phyloP scores from a whole-genome alignment of 345 rosid species.

The Atalantia buxifolia region DNA sequence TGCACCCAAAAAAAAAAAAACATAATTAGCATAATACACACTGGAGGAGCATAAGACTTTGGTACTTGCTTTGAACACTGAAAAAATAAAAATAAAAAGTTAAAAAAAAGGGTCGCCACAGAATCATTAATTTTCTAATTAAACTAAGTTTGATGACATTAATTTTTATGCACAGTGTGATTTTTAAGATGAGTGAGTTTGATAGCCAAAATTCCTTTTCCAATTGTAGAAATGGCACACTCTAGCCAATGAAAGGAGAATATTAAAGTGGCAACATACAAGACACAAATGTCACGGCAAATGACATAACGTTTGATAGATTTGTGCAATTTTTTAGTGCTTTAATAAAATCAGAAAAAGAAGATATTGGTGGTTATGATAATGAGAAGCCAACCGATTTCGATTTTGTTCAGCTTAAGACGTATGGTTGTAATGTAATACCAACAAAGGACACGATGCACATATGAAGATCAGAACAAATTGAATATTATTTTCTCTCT shows the following conservation, averaged over 20 bases:
- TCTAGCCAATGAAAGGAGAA: not conserved
- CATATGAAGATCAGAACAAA: not conserved
- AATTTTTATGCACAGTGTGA: no score
- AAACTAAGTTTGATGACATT: no score
- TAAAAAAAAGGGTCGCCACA: no score
- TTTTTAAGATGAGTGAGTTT: no score
- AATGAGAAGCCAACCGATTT: conserved; percentile 14
- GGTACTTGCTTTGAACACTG: no score
- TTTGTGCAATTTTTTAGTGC: not conserved
- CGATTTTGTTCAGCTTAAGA: not conserved
- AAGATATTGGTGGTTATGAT: not conserved
- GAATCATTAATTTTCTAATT: no score
- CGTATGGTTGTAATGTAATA: not conserved
- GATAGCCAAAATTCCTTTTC: not conserved
- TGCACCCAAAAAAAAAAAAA: no score
- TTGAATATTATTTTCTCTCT: not conserved
- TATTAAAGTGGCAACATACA: no score
- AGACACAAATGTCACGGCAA: not conserved
- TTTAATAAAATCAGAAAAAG: not conserved
- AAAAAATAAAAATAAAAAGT: no score
- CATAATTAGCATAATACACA: no score
- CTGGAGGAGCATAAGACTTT: no score
- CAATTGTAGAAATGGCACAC: not conserved
- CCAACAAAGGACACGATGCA: not conserved
- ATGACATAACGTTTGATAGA: not conserved